Base-by-base conservation (phyloP, 2,329 filamentous ascomycete species). In the Trichoderma atroviride region DNA sequence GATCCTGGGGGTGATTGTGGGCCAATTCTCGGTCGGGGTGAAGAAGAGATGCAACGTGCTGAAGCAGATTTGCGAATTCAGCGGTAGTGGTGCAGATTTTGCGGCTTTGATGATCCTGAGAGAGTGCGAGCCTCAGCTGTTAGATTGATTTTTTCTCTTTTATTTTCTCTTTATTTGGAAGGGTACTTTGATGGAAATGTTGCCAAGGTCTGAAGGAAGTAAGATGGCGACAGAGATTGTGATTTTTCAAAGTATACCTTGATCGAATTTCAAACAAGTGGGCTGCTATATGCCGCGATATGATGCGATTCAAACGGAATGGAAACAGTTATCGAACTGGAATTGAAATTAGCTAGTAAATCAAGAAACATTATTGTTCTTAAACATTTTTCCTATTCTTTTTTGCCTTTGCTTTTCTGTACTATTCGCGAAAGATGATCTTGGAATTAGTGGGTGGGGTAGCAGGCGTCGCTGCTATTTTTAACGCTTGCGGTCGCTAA, bases 71-170 rank as follows among this genome's bases (percentile, higher is more conserved):
- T 73, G 71, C 65, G 50, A 62, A 6, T 19, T 61, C 16, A 67
- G 70, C 33, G 73, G 73, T 35, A 65, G 60, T 14, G 70, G 70
- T 33, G 69, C 69, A 7, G 64, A 58, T 11, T 40, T 47, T 13
- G 72, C 70, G 6, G 71, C 55, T 5, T 16, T 33, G 84, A 86
- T 27, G 10, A 58, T 69, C 19, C 2, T 69, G 5, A 19, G 24
- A 2, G 61, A 65, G 37, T 69, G 68, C 37, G 37, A 56, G 19
- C 6, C 31, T 10, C 10, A 3, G 22, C 47, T n/a, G 2, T 16
- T 37, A 2, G 27, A 52, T 24, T 13, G 40, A 52, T 62, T 24
- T 52, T 19, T 6, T 56, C n/a, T 19, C 16, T 1, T 14, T n/a
- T 24, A 22, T n/a, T 13, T 33, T 33, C 2, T 29, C 22, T 1